Conservation (phyloP, 371 early-diverging fungal genomes). For the Funneliformis caledonium region DNA sequence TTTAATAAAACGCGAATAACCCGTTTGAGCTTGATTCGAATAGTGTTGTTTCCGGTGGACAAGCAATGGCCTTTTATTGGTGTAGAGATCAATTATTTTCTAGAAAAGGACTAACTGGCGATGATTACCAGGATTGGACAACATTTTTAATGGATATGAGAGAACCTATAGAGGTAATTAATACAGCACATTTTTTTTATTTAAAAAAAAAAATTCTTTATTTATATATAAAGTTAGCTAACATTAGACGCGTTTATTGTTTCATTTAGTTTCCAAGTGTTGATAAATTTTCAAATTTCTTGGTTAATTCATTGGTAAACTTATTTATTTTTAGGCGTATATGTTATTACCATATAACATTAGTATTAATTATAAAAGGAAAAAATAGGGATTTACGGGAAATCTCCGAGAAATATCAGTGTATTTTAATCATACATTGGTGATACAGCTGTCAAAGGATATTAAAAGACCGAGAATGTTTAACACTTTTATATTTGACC, state of each 20-base stretch:
- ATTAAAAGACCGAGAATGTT: slow-evolving; percentile 57
- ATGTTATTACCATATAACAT: background rate
- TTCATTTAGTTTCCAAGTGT: slow-evolving; percentile 47
- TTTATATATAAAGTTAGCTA: background rate
- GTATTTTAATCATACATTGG: slow-evolving; percentile 61
- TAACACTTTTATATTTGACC: background rate
- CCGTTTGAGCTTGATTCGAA: background rate
- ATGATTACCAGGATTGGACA: slow-evolving; percentile 61
- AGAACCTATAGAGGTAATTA: slow-evolving; percentile 69
- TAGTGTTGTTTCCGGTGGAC: slow-evolving; percentile 68
- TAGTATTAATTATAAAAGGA: background rate
- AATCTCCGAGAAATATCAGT: slow-evolving; percentile 70
- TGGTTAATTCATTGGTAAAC: slow-evolving; percentile 75
- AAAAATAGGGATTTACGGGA: slow-evolving; percentile 62
- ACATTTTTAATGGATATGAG: slow-evolving; percentile 76
- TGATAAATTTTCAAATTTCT: slow-evolving; percentile 74
- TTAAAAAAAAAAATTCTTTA: background rate
- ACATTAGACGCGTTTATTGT: background rate
- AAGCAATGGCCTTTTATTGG: slow-evolving; percentile 90
- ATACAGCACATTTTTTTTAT: too few relatives aligned
- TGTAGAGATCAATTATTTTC: slow-evolving; percentile 86
- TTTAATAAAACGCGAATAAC: background rate
- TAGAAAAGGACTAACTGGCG: slow-evolving; percentile 56
- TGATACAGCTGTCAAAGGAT: slow-evolving; percentile 70
- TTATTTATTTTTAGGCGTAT: background rate